phyloP scores from a whole-genome alignment of 139 green algal species.

The Picochlorum sp. region DNA sequence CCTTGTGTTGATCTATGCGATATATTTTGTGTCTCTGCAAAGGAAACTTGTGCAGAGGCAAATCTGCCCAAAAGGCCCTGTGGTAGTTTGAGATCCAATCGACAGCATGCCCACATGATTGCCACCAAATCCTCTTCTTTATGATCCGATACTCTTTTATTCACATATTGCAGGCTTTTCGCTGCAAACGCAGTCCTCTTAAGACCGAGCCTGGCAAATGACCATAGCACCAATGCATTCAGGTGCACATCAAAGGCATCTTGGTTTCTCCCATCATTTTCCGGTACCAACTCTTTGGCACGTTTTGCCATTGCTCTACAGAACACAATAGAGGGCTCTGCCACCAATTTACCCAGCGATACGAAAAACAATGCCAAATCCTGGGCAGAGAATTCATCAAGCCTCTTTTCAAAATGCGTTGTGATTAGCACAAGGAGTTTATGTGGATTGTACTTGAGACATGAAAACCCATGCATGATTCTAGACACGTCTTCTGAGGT shows the following conservation, averaged over 20 bases:
- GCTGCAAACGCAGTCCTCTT: not conserved
- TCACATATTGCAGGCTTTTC: not conserved
- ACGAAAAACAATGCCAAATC: conserved; percentile 4
- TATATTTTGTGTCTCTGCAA: not conserved
- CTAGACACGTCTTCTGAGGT: not conserved
- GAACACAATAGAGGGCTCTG: not conserved
- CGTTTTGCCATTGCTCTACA: not conserved
- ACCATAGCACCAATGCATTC: not conserved
- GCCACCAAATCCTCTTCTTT: not conserved
- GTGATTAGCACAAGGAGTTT: not conserved
- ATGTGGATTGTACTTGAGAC: not conserved
- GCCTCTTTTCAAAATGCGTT: not conserved
- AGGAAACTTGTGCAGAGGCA: not conserved
- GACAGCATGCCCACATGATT: not conserved
- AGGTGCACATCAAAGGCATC: not conserved
- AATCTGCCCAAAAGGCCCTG: not conserved
- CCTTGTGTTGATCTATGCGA: too few relatives aligned
- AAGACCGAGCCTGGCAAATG: not conserved
- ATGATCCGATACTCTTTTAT: not conserved
- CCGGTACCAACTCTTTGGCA: not conserved
- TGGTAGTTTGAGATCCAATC: not conserved
- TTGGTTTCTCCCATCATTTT: not conserved
- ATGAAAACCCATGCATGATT: conserved; percentile 11
- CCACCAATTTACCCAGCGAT: not conserved
- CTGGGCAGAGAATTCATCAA: conserved; percentile 3